phyloP scores from a whole-genome alignment of 1,139 yeast species.

The Sugiyamaella paludigena region DNA sequence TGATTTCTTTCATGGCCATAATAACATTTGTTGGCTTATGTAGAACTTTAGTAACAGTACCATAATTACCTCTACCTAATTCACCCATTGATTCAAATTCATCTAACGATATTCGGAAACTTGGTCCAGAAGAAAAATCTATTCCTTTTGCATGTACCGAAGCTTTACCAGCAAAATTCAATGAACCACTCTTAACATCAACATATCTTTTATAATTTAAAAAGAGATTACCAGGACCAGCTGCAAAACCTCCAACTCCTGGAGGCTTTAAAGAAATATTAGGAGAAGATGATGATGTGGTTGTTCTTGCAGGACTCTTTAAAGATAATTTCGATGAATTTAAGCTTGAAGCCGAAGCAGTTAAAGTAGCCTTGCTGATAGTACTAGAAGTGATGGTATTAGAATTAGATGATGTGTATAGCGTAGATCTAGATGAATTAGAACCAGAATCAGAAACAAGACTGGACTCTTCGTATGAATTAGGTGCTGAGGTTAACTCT shows the following conservation, averaged over 20 bases:
- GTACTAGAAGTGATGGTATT: not conserved
- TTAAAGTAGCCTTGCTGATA: not conserved
- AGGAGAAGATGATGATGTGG: not conserved
- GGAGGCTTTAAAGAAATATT: not conserved
- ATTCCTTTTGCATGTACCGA: constrained; percentile 89
- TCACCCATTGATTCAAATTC: constrained; percentile 84
- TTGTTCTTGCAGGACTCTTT: not conserved
- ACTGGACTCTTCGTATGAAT: not conserved
- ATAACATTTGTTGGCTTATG: constrained; percentile 91
- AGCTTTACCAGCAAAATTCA: constrained; percentile 91
- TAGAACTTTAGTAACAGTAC: constrained; percentile 86
- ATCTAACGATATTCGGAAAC: constrained; percentile 81
- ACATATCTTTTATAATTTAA: constrained; percentile 83
- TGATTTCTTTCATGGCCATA: constrained; percentile 97
- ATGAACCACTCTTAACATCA: constrained; percentile 86
- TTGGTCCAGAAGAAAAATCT: constrained; percentile 83
- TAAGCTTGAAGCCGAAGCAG: not conserved
- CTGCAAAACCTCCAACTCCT: constrained; percentile 7
- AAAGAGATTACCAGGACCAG: constrained; percentile 41
- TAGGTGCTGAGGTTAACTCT: constrained; percentile 4
- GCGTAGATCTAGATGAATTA: no score
- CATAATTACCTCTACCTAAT: constrained; percentile 93
- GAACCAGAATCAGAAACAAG: not conserved
- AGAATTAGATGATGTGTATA: no score
- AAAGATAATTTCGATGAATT: no score